Conservation (phyloP, 495 filamentous ascomycete genomes). For the Daldinia caldariorum region DNA sequence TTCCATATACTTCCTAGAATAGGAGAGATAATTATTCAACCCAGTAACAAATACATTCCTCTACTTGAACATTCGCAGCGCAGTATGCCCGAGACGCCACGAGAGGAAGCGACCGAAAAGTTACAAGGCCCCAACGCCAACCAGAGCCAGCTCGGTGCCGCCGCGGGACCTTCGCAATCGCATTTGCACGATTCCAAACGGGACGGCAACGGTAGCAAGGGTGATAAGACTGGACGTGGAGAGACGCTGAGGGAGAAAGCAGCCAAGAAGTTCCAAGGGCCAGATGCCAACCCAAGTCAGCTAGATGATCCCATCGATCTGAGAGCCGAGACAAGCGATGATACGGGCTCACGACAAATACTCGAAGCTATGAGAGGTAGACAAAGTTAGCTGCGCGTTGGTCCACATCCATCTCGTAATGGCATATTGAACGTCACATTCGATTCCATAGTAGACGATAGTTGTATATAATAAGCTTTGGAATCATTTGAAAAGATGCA, state of each 20-base stretch:
- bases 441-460: not conserved
- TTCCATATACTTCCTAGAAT: not conserved
- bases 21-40: not conserved
- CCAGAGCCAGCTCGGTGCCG: slow-evolving; percentile 55
- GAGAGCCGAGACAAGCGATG: slow-evolving; percentile 52
- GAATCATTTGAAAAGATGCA: slow-evolving; percentile 1
- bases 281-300: slow-evolving; percentile 52
- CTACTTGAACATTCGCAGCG: not conserved
- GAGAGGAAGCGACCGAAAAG: slow-evolving; percentile 52
- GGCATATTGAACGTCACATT: not conserved
- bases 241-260: slow-evolving; percentile 45
- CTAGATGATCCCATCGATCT: slow-evolving; percentile 56
- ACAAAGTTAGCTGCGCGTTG: not conserved
- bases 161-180: slow-evolving; percentile 9
- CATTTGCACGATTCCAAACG: not conserved
- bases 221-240: not conserved
- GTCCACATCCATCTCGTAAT: not conserved
- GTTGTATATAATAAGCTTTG: not conserved
- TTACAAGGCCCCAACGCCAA: slow-evolving; percentile 52
- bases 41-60: not conserved
- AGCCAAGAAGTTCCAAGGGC: slow-evolving; percentile 51
- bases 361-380: slow-evolving; percentile 36
- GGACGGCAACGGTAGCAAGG: not conserved
- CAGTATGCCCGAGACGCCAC: slow-evolving; percentile 46
- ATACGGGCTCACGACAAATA: slow-evolving; percentile 29